Conservation (phyloP, 176 grass and related monocot species). For the Cocos nucifera region DNA sequence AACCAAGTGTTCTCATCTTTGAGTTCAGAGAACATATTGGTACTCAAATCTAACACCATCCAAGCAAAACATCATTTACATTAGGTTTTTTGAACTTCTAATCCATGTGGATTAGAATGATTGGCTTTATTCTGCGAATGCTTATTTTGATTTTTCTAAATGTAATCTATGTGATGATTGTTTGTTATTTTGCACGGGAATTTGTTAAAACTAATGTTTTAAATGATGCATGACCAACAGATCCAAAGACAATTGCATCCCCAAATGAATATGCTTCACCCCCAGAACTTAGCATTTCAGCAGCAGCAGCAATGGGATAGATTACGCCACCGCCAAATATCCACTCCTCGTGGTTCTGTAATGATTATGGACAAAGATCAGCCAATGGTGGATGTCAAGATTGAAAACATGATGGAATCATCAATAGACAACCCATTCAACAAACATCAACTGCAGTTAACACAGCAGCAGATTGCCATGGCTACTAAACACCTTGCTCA, state of each 20-base stretch:
- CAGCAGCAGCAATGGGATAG: slow-evolving; percentile 52
- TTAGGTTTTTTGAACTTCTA: too few species aligned
- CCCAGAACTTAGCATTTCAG: slow-evolving; percentile 58
- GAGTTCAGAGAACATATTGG: too few species aligned
- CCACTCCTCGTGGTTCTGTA: slow-evolving; percentile 52
- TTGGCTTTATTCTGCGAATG: too few species aligned
- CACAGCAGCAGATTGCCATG: slow-evolving; percentile 43
- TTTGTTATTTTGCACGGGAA: not conserved
- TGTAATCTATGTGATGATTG: not conserved
- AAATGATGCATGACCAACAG: slow-evolving; percentile 17
- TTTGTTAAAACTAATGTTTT: not conserved
- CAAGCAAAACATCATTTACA: too few species aligned
- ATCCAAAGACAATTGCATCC: slow-evolving; percentile 56
- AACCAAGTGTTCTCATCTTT: too few species aligned
- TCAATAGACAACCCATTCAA: slow-evolving; percentile 39
- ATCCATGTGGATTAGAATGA: too few species aligned
- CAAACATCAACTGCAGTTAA: slow-evolving; percentile 42
- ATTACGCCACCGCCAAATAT: slow-evolving; percentile 60
- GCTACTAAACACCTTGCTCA: slow-evolving; percentile 36
- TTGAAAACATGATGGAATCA: slow-evolving; percentile 74
- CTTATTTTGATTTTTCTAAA: too few species aligned
- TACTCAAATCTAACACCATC: too few species aligned
- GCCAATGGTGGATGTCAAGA: slow-evolving; percentile 61
- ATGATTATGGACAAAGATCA: slow-evolving; percentile 64
- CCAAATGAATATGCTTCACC: slow-evolving; percentile 44